These are phyloP conservation scores for Erysiphe pisi DNA, from an alignment of 2,329 filamentous ascomycete genomes.

Conservation along the genomic window DNA sequence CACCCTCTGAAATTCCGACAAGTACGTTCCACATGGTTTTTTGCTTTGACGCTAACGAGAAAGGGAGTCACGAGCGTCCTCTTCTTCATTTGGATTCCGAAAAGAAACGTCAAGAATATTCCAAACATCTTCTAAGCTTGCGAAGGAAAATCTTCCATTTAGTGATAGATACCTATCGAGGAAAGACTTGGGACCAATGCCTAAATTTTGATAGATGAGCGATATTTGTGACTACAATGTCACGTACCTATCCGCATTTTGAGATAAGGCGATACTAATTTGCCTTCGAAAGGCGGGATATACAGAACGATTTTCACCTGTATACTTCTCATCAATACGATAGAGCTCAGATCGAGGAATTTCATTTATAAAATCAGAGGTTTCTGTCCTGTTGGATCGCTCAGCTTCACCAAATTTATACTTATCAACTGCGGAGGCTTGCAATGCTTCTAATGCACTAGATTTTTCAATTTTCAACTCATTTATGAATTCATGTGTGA, in stretches of 20 bases:
- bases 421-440: no score
- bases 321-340: background rate
- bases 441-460: no score
- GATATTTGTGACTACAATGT: background rate
- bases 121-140: background rate
- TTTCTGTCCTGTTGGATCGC: no score
- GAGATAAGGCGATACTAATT: background rate
- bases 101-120: constrained; percentile 13
- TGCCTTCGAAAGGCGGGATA: background rate
- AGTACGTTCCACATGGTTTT: background rate
- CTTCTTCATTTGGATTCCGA: constrained; percentile 5
- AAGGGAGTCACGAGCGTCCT: background rate
- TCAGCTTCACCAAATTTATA: no score
- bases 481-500: no score
- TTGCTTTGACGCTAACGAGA: background rate
- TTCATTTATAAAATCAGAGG: no score
- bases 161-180: background rate
- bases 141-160: background rate
- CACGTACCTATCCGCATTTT: background rate
- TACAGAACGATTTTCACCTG: background rate
- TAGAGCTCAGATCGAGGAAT: background rate
- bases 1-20: background rate
- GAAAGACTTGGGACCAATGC: constrained; percentile 24
- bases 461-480: no score
- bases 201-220: no score